A percentile compares a stretch with the other conserved stretches of the same genome.
Evolutionary conservation across 768 basidiomycete genomes (phyloP).

Genomic region (Lentinus tigrinus): DNA sequence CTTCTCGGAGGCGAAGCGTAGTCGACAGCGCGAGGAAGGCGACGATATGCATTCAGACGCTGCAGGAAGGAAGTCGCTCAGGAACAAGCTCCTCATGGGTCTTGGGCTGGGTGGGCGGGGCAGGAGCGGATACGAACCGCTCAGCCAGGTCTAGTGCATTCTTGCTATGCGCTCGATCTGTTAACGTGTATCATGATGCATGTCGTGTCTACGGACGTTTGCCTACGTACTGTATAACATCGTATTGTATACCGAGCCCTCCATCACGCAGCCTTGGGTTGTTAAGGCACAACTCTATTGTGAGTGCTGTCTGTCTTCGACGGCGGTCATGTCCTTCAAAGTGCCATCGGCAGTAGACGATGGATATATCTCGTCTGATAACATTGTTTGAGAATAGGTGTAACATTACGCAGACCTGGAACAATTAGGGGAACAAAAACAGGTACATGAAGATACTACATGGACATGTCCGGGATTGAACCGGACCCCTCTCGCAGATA

Average conservation of each 20-base stretch:
- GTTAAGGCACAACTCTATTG: no score
- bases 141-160: constrained; percentile 45
- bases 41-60: constrained; percentile 42
- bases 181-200: not conserved
- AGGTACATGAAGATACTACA: no score
- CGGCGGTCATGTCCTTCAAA: no score
- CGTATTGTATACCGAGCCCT: not conserved
- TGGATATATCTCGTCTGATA: no score
- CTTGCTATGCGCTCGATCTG: not conserved
- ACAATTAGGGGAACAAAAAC: no score
- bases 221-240: not conserved
- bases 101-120: constrained; percentile 50
- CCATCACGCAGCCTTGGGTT: no score
- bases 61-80: constrained; percentile 38
- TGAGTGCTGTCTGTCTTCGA: no score
- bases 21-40: constrained; percentile 56
- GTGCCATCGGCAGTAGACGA: no score
- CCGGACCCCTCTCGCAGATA: no score
- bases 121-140: constrained; percentile 61
- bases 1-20: constrained; percentile 69
- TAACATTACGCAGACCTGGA: no score
- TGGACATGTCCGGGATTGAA: no score
- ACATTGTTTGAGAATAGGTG: no score
- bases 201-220: not conserved
- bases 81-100: constrained; percentile 57